These are phyloP conservation scores for Neonectria faginata DNA, from an alignment of 2,329 filamentous ascomycete species.

Conservation along the genomic window DNA sequence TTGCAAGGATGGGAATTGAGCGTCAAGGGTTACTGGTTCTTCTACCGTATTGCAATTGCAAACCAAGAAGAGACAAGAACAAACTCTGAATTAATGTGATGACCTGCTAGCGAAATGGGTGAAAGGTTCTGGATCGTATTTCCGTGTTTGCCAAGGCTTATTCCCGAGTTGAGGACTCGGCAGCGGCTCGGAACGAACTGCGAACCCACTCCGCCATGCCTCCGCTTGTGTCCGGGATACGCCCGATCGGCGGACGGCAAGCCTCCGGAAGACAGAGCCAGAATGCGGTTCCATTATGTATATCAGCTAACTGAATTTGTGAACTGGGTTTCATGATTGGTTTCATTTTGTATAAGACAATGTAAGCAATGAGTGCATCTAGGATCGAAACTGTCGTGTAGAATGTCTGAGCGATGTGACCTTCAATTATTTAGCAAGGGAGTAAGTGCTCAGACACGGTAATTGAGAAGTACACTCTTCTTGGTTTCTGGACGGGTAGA, in stretches of 20 bases:
- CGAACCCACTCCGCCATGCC: constrained; percentile 11
- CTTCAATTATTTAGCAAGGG: background rate
- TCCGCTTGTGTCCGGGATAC: constrained; percentile 31
- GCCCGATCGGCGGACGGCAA: constrained; percentile 24
- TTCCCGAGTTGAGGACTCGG: constrained; percentile 33
- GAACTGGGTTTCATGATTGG: too few species aligned
- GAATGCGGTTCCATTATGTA: constrained; percentile 17
- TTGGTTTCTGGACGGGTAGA: background rate
- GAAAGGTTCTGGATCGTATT: constrained; percentile 35
- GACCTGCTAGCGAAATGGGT: constrained; percentile 40
- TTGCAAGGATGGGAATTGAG: constrained; percentile 7
- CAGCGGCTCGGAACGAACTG: constrained; percentile 17
- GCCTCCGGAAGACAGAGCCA: constrained; percentile 14
- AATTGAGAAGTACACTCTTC: background rate
- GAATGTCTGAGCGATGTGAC: too few species aligned
- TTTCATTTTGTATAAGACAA: background rate
- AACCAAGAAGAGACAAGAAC: constrained; percentile 15
- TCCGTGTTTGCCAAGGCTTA: constrained; percentile 32
- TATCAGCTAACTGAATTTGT: background rate
- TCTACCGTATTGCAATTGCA: constrained; percentile 14
- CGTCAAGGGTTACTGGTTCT: constrained; percentile 1
- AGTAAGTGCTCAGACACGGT: background rate
- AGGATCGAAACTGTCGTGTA: background rate
- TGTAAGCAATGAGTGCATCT: background rate
- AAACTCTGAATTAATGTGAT: constrained; percentile 30